Evolutionary conservation across 2,329 filamentous ascomycete genomes (phyloP).

Genomic region (Stachybotrys chartarum): DNA sequence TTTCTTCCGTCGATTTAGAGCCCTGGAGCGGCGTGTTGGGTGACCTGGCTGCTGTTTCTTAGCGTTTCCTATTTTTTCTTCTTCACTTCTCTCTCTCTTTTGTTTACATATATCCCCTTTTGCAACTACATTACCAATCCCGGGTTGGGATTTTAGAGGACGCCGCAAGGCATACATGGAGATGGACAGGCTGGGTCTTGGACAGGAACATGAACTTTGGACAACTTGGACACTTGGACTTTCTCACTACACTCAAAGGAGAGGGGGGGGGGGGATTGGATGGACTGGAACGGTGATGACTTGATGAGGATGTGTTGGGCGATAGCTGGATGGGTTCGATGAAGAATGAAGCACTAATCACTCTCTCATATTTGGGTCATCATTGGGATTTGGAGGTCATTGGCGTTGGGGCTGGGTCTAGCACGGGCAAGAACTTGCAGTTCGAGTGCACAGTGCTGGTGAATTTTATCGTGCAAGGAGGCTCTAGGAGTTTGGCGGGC

Average conservation of each 20-base stretch:
- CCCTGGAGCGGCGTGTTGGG: background rate
- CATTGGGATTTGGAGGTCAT: background rate
- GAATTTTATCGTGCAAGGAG: conserved; percentile 7
- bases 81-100: conserved; percentile 15
- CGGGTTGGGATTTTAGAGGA: conserved; percentile 28
- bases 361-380: background rate
- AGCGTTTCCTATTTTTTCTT: conserved; percentile 15
- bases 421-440: conserved; percentile 1
- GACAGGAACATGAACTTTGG: conserved; percentile 19
- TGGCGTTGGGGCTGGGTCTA: background rate
- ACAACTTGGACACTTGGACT: conserved; percentile 15
- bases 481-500: conserved; percentile 22
- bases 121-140: conserved; percentile 23
- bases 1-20: background rate
- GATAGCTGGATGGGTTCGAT: background rate
- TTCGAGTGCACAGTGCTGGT: background rate
- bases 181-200: background rate
- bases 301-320: conserved; percentile 1
- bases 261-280: background rate
- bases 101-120: conserved; percentile 12
- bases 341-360: background rate
- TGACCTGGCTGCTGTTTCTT: conserved; percentile 14
- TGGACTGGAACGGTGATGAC: conserved; percentile 8
- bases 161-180: conserved; percentile 29
- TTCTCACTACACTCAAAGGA: background rate